Conservation (phyloP, 805 yeast species). For the Myxozyma nipponensis region DNA sequence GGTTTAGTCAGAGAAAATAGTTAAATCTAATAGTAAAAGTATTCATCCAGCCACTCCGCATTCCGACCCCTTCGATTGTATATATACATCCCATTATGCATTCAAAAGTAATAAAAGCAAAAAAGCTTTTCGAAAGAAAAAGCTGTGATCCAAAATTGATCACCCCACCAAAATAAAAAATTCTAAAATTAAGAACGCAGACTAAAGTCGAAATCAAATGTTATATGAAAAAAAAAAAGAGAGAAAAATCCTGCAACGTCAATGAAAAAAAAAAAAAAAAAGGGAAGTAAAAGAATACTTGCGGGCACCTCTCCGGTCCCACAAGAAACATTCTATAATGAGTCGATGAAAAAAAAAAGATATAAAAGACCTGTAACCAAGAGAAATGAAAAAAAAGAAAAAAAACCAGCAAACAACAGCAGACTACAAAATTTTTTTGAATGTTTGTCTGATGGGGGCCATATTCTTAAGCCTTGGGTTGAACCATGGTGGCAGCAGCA, state of each 20-base stretch:
- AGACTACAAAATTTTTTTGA: conserved; percentile 1
- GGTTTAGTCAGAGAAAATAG: too few species aligned
- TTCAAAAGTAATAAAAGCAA: conserved; percentile 4
- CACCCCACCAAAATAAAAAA: conserved; percentile 5
- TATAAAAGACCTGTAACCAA: background rate
- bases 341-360: background rate
- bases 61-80: conserved; percentile 7
- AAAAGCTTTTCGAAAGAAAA: background rate
- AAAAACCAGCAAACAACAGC: background rate
- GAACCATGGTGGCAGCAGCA: conserved; percentile 47
- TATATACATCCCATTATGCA: conserved; percentile 20
- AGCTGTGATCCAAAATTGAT: background rate
- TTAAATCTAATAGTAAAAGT: conserved; percentile 5
- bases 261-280: too few species aligned
- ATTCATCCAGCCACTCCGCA: conserved; percentile 12
- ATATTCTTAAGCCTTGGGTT: conserved; percentile 22
- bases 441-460: too few species aligned
- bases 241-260: background rate
- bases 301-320: background rate
- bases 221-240: too few species aligned
- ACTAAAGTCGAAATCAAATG: background rate
- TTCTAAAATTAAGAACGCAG: conserved; percentile 1
- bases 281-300: background rate
- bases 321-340: background rate
- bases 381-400: background rate